Evolutionary conservation across 495 filamentous ascomycete genomes (phyloP), one percentile per base, ranked within the genome.

Genomic region (Penicillium taxi): DNA sequence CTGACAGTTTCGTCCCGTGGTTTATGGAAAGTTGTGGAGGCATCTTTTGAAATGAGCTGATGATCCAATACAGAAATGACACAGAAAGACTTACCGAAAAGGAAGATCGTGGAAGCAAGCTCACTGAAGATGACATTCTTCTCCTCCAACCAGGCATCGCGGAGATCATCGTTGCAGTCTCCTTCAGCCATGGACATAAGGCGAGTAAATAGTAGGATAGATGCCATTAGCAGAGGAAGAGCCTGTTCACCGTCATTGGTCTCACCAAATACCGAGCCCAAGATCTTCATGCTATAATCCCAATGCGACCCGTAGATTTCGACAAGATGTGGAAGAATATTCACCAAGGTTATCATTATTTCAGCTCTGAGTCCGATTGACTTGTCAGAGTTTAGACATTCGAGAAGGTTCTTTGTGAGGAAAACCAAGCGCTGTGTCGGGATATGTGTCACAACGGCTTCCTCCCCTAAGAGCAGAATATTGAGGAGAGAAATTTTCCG

Each of bases 281-380:
- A 65, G 21, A 74, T 69, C 6, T 74, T 65, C 24, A 90, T 56
- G 2, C 74, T 58, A 16, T 80, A 70, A 39, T 78, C 69, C 91
- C 91, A 98, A 51, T 91, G 84, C 2, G 78, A 70, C 2, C 89
- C 91, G 52, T 93, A 96, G 5, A 91, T 77, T 26, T 82, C 76
- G 29, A 72, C 69, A 21, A 94, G 75, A 20, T 68, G 67, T 30
- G 84, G 83, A 9, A 96, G 59, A 7, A 93, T 61, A n/a, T 62
- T 53, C 1, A 67, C 56, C 23, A 96, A 56, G 1, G 67, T 72
- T 42, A 78, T 80, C 39, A 80, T 76, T 1, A 86, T 72, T 22
- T 70, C 67, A 7, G 64, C 49, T 38, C 55, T 66, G 27, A 74
- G 37, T 17, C 58, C 54, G 11, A 58, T 42, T 13, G 60, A 42